Evolutionary conservation across 306 rosid genomes (phyloP).

Genomic region (Coriaria nepalensis): DNA sequence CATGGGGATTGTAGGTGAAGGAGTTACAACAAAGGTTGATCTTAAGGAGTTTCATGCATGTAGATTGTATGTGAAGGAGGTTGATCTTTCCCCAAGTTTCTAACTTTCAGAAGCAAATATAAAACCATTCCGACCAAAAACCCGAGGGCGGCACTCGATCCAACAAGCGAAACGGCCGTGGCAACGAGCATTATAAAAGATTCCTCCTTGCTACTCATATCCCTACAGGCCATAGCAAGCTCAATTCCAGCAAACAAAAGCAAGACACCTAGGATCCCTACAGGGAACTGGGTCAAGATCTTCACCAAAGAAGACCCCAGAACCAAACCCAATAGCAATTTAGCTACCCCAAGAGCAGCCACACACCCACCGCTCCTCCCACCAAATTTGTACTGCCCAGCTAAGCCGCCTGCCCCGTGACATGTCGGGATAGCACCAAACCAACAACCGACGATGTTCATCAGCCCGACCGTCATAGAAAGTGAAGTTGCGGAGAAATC

Average conservation of each 20-base stretch:
- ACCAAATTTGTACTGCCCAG: conserved; percentile 64
- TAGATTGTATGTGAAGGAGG: no score
- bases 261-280: conserved; percentile 48
- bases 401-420: conserved; percentile 65
- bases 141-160: conserved; percentile 59
- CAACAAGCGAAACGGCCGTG: conserved; percentile 49
- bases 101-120: conserved; percentile 28
- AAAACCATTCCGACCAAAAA: conserved; percentile 35
- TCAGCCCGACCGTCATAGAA: conserved; percentile 50
- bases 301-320: conserved; percentile 43
- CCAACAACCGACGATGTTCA: conserved; percentile 57
- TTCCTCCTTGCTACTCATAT: conserved; percentile 40
- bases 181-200: conserved; percentile 45
- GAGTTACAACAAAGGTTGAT: no score
- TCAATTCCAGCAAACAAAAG: conserved; percentile 59
- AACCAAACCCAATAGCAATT: conserved; percentile 41
- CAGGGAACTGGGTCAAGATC: conserved; percentile 43
- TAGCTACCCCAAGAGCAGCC: conserved; percentile 47
- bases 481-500: conserved; percentile 41
- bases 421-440: conserved; percentile 65
- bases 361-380: conserved; percentile 76
- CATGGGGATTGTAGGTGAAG: no score
- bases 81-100: no score
- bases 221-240: conserved; percentile 54
- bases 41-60: no score